Conservation (phyloP, 495 filamentous ascomycete species). For the Penicilliopsis zonata region DNA sequence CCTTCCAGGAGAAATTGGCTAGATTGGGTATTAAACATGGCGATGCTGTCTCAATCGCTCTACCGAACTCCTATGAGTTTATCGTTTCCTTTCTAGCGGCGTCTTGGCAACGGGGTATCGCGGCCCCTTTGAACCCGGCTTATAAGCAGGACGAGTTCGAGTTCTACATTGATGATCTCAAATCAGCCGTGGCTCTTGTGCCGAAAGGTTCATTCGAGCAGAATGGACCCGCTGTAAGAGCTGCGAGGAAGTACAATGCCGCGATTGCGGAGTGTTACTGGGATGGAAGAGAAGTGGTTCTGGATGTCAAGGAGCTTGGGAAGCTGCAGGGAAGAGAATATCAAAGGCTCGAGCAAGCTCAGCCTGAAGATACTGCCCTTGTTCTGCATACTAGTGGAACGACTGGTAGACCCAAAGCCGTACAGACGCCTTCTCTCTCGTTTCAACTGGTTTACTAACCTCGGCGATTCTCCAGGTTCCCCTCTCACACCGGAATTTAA, state of each 20-base stretch:
- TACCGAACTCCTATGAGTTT: slow-evolving; percentile 72
- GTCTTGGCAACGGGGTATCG: slow-evolving; percentile 65
- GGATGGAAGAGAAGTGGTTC: slow-evolving; percentile 52
- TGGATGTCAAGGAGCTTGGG: slow-evolving; percentile 63
- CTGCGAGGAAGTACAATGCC: slow-evolving; percentile 61
- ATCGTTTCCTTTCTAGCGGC: slow-evolving; percentile 69
- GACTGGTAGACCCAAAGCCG: slow-evolving; percentile 72
- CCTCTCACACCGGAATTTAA: slow-evolving; percentile 67
- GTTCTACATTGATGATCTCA: slow-evolving; percentile 79
- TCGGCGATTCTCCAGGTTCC: slow-evolving; percentile 36
- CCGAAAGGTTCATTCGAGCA: slow-evolving; percentile 51
- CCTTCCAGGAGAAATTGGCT: slow-evolving; percentile 63
- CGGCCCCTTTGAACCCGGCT: slow-evolving; percentile 68
- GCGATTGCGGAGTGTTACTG: slow-evolving; percentile 75
- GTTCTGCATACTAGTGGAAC: slow-evolving; percentile 72
- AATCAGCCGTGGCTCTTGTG: slow-evolving; percentile 60
- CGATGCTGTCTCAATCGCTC: slow-evolving; percentile 61
- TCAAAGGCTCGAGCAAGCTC: slow-evolving; percentile 38
- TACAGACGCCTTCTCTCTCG: slow-evolving; percentile 12
- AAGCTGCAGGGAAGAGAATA: slow-evolving; percentile 43
- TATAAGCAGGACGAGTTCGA: slow-evolving; percentile 84
- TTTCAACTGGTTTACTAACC: neutral
- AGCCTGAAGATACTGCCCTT: slow-evolving; percentile 54
- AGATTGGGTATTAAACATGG: slow-evolving; percentile 50
- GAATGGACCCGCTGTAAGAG: slow-evolving; percentile 55